Base-by-base conservation (phyloP, 2,329 filamentous ascomycete genomes). In the Pestalotiopsis sp. region DNA sequence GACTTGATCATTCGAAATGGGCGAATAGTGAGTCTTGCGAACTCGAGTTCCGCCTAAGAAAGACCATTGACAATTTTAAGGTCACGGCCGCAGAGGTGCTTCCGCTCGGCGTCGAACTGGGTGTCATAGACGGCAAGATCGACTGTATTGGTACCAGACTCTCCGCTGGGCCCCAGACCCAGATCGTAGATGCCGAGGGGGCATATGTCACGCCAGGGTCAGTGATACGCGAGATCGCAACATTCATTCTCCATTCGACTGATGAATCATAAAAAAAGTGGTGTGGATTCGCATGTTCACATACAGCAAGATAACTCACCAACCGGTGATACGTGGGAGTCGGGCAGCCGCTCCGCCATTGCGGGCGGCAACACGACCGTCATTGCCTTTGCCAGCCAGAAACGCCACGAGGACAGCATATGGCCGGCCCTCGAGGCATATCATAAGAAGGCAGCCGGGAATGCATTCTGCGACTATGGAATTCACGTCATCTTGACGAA, bases 381-480 rank as follows among this genome's bases (percentile, higher is more conserved):
- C 5, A 74, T 86, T 17, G 81, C 83, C 0, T 86, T 87, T 74
- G 85, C 84, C 1, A 79, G 79, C 5, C 84, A 86, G 68, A 75
- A 78, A 31, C 79, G 80, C n/a, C 73, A 76, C 2, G 80, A 84
- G 66, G 75, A 75, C 9, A 80, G 76, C 5, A 73, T 86, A 7
- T 75, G 81, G 39, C 79, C 81, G 2, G 80, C 81, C 0, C 73
- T 85, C 1, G 75, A 81, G 69, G 79, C 81, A 17, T 85, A 85
- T 69, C 80, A 84, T 68, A 73, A 72, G 7, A 79, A 79, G 41
- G 64, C 64, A 11, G 27, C 23, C 1, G 80, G 77, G 14, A 82
- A 84, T 57, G 82, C 80, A 68, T 88, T 87, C 74, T 85, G 84
- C 71, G 87, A 90, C 76, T 90, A 90, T 73, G 83, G 84, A 2